A percentile compares a stretch with the other conserved stretches of the same genome.
Conservation (phyloP, 1,139 yeast genomes). For the Ashbya aceris region DNA sequence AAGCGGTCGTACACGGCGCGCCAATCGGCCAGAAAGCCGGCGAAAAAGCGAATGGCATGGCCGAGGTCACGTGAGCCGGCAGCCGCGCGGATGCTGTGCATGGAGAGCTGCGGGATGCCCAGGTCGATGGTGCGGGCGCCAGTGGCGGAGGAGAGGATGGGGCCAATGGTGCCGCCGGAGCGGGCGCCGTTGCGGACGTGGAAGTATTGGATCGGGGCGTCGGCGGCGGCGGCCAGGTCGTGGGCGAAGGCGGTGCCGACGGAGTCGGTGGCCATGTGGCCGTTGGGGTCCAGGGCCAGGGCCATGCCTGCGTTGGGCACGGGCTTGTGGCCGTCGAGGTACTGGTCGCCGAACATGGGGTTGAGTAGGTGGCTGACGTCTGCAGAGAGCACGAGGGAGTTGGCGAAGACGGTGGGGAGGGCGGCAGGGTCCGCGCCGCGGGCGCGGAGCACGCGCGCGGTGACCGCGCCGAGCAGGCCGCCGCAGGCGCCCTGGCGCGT, state of each 20-base stretch:
- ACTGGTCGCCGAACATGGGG: conserved; percentile 53
- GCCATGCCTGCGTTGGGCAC: conserved; percentile 69
- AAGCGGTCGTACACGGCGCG: conserved; percentile 38
- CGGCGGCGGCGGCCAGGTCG: conserved; percentile 53
- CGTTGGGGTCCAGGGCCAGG: conserved; percentile 65
- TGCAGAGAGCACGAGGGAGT: conserved; percentile 51
- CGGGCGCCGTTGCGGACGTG: conserved; percentile 64
- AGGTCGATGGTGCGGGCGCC: conserved; percentile 72
- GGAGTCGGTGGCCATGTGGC: conserved; percentile 73
- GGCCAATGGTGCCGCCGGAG: conserved; percentile 79
- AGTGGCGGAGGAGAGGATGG: conserved; percentile 50
- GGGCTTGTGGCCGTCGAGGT: conserved; percentile 68
- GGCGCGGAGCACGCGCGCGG: conserved; percentile 33
- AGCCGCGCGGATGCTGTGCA: conserved; percentile 76
- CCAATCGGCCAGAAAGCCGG: conserved; percentile 55
- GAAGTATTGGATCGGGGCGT: conserved; percentile 56
- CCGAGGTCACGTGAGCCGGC: conserved; percentile 65
- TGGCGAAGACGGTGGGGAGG: conserved; percentile 37
- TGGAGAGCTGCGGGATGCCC: conserved; percentile 69
- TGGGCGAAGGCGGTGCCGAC: conserved; percentile 58
- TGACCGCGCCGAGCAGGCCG: conserved; percentile 39
- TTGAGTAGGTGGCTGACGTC: conserved; percentile 59
- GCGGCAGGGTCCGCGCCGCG: conserved; percentile 20
- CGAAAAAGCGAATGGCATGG: conserved; percentile 55
- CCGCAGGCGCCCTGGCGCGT: conserved; percentile 54